Conservation (phyloP, 176 grass and related monocot species). For the Eragrostis curvula region DNA sequence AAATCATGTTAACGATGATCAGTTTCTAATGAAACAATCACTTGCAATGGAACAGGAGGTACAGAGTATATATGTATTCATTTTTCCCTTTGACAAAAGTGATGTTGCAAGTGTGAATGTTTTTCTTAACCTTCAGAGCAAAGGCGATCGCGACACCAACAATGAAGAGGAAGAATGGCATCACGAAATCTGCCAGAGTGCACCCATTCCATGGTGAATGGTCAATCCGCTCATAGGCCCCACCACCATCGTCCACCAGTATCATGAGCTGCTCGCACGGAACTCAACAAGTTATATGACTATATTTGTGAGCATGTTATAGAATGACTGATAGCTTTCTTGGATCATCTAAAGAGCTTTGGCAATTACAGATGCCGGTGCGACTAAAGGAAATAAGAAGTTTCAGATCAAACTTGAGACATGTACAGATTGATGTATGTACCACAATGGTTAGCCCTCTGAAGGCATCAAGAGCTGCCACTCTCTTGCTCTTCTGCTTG, state of each 20-base stretch:
- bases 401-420: not conserved
- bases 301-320: not conserved
- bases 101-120: no score
- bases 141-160: constrained; percentile 89
- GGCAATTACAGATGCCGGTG: not conserved
- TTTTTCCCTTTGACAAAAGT: no score
- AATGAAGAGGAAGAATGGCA: constrained; percentile 99
- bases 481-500: constrained; percentile 57
- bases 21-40: not conserved
- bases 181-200: constrained; percentile 88
- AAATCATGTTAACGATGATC: constrained; percentile 4
- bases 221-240: constrained; percentile 70
- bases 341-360: not conserved
- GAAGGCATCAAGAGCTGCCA: constrained; percentile 87
- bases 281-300: constrained; percentile 6
- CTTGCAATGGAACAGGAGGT: not conserved
- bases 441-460: constrained; percentile 92
- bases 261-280: constrained; percentile 77
- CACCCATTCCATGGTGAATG: constrained; percentile 91
- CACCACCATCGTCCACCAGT: constrained; percentile 84
- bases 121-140: constrained; percentile 66
- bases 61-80: not conserved
- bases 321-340: not conserved
- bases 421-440: not conserved
- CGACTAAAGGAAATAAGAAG: not conserved